Evolutionary conservation across 2,329 filamentous ascomycete species (phyloP).

Genomic region (Pyricularia pennisetigena): DNA sequence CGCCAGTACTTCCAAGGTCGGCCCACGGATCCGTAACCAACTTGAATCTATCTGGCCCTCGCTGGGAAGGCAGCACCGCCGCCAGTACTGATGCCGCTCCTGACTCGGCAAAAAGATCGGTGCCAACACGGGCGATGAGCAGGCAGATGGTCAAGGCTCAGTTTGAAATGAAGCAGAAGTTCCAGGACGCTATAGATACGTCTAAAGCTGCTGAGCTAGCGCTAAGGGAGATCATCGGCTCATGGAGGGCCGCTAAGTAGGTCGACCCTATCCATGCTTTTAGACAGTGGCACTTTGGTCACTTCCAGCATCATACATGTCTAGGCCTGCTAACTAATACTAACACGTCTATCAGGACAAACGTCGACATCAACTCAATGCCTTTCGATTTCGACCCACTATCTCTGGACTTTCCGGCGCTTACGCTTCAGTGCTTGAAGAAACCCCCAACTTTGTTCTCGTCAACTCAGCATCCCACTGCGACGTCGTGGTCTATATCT

Average conservation of each 20-base stretch:
- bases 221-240: constrained; percentile 70
- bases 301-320: neutral
- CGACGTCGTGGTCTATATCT: constrained; percentile 71
- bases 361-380: constrained; percentile 42
- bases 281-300: neutral
- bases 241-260: constrained; percentile 74
- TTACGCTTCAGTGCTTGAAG: constrained; percentile 73
- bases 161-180: constrained; percentile 52
- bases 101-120: constrained; percentile 24
- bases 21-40: constrained; percentile 18
- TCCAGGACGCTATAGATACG: constrained; percentile 66
- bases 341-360: constrained; percentile 29
- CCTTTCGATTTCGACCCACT: constrained; percentile 78
- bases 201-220: constrained; percentile 77
- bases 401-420: constrained; percentile 73
- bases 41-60: constrained; percentile 24
- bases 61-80: constrained; percentile 56
- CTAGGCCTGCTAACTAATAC: neutral
- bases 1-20: constrained; percentile 25
- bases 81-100: constrained; percentile 25
- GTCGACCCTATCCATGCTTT: constrained; percentile 15
- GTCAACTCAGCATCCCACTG: constrained; percentile 66
- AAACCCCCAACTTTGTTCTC: constrained; percentile 76
- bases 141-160: constrained; percentile 47
- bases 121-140: constrained; percentile 32